Base-by-base conservation (phyloP, 2,329 filamentous ascomycete genomes). In the Elsinoe ampelina region DNA sequence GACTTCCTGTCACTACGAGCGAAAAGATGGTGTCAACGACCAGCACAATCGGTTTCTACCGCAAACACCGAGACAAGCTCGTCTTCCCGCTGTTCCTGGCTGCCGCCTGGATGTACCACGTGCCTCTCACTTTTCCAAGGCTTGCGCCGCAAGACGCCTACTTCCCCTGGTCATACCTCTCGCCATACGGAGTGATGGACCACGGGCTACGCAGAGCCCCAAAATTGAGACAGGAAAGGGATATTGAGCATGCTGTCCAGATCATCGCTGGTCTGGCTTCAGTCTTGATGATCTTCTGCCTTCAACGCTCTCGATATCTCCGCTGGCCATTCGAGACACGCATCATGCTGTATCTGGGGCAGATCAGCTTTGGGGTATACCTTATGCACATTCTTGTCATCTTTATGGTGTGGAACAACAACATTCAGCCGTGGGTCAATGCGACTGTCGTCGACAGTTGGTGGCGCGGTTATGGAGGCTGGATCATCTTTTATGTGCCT, bases 351-450 rank as follows among this genome's bases (percentile, higher is more conserved):
- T 84, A 83, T 66, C 70, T 84, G 5, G 81, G 81, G 58, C 77
- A 77, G 64, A 77, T 84, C 61, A 82, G 79, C 54, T 84, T 81
- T 64, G 76, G 79, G 51, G 65, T 84, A 22, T 84, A 84, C 65
- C 73, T 84, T 12, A 77, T 83, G 71, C 81, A 84, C 64, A 79
- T 80, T 0, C 77, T 79, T 2, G 73, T 77, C 2, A 26, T 41
- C 22, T 30, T 26, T 10, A 15, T 11, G 12, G 12, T 50, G 22
- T 34, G 34, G 10, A 8, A 15, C 13, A 35, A 50, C 17, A 26
- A 13, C 5, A 19, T 50, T 15, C 45, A 50, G 45, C 45, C 45
- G 2, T 50, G 45, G 45, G 7, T 19, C 6, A 17, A 11, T 8
- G 12, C 43, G 1, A 26, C 32, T 4, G 45, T 22, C 10, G 6